A percentile compares a stretch with the other conserved stretches of the same genome.
phyloP scores from a whole-genome alignment of 176 grass and related monocot genomes.

The Otatea glauca region DNA sequence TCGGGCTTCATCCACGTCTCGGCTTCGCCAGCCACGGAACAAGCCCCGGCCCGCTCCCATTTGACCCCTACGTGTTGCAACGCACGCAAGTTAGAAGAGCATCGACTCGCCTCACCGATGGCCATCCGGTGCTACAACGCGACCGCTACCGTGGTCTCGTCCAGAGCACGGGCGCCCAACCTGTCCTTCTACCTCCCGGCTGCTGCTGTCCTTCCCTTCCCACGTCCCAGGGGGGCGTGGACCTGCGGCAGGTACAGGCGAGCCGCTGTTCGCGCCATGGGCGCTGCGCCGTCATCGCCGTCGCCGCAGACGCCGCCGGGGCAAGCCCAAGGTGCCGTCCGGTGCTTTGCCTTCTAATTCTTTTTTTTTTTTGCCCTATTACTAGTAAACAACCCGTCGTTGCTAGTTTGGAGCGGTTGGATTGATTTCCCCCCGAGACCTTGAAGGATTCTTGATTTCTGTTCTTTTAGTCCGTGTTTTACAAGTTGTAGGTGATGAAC shows the following conservation, averaged over 20 bases:
- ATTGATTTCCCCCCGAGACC: background rate
- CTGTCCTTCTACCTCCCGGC: background rate
- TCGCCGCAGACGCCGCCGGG: slow-evolving; percentile 20
- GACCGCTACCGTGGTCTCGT: slow-evolving; percentile 11
- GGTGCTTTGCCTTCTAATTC: background rate
- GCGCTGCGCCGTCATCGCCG: slow-evolving; percentile 31
- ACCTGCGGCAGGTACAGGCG: slow-evolving; percentile 10
- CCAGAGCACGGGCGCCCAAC: background rate
- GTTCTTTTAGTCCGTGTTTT: background rate
- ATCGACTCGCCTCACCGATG: slow-evolving; percentile 10
- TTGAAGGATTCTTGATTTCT: background rate
- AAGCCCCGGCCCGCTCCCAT: background rate
- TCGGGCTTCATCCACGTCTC: slow-evolving; percentile 13
- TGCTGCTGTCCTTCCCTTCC: slow-evolving; percentile 1
- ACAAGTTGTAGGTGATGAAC: no score
- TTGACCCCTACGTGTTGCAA: background rate
- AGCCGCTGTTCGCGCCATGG: slow-evolving; percentile 41
- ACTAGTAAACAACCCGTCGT: background rate
- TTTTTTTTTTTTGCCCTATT: background rate
- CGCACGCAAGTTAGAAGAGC: background rate
- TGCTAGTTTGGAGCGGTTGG: background rate
- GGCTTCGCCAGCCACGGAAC: slow-evolving; percentile 22
- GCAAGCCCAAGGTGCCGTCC: slow-evolving; percentile 31
- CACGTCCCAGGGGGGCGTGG: background rate
- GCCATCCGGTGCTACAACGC: slow-evolving; percentile 4